phyloP scores from a whole-genome alignment of 163 green algal genomes.

The Picocystis sp. region DNA sequence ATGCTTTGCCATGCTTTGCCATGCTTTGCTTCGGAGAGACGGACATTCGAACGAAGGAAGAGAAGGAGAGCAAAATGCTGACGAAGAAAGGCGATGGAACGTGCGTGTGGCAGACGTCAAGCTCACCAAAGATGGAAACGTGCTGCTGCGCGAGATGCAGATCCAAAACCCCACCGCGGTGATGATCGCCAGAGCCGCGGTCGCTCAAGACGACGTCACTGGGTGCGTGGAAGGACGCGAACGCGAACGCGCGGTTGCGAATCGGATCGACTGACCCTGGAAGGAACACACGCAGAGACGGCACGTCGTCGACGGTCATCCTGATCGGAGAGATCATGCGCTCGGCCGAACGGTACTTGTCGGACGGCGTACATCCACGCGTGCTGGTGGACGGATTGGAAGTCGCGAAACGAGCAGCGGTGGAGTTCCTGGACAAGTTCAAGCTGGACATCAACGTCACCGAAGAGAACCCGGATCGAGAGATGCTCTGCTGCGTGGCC shows the following conservation, averaged over 20 bases:
- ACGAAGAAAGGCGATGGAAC: background rate
- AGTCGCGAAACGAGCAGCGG: constrained; percentile 56
- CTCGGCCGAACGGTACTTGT: constrained; percentile 82
- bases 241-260: background rate
- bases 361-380: constrained; percentile 82
- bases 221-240: constrained; percentile 28
- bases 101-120: constrained; percentile 68
- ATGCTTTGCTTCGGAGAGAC: too few relatives aligned
- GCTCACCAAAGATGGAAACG: constrained; percentile 97
- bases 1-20: too few relatives aligned
- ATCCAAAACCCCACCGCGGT: constrained; percentile 99
- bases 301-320: constrained; percentile 88
- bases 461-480: constrained; percentile 32
- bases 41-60: too few relatives aligned
- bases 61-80: too few relatives aligned
- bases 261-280: background rate
- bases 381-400: constrained; percentile 91
- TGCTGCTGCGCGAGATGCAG: constrained; percentile 94
- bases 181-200: constrained; percentile 96
- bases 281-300: constrained; percentile 42
- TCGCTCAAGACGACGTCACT: constrained; percentile 93
- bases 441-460: constrained; percentile 36
- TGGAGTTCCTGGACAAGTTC: constrained; percentile 83
- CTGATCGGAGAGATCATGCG: constrained; percentile 98
- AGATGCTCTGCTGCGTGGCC: constrained; percentile 74